Evolutionary conservation across 176 grass and related monocot genomes (phyloP).

Genomic region (Poa annua): DNA sequence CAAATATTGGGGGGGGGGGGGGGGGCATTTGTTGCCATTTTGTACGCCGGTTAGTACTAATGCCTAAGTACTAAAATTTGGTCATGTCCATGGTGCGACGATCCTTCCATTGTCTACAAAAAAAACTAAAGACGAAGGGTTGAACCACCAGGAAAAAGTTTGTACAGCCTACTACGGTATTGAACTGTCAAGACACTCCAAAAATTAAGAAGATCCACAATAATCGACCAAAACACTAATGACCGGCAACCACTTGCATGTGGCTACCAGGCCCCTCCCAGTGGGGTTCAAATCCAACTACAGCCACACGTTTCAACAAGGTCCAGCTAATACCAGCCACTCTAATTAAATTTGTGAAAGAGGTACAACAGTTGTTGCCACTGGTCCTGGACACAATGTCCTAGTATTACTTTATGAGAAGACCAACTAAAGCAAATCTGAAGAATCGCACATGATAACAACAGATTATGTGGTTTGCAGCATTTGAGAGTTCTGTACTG

Average conservation of each 20-base stretch:
- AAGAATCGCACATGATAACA: neutral
- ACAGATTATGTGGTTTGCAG: neutral
- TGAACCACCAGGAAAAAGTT: neutral
- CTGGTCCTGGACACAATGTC: neutral
- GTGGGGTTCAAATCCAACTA: neutral
- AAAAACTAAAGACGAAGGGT: neutral
- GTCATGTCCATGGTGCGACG: neutral
- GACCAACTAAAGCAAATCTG: neutral
- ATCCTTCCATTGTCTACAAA: neutral
- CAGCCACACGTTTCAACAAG: neutral
- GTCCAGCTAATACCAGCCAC: neutral
- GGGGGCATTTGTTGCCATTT: neutral
- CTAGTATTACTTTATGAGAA: neutral
- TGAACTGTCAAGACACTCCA: neutral
- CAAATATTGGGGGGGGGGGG: neutral
- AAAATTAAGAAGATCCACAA: neutral
- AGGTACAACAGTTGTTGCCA: conserved; percentile 5
- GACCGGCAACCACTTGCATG: neutral
- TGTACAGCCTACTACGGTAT: neutral
- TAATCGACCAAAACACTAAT: neutral
- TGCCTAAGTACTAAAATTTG: neutral
- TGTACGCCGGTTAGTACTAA: neutral
- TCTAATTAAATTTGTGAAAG: conserved; percentile 15
- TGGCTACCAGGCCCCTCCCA: neutral
- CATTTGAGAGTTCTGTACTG: neutral